phyloP scores from a whole-genome alignment of 345 rosid genomes.

The Gossypium australe region DNA sequence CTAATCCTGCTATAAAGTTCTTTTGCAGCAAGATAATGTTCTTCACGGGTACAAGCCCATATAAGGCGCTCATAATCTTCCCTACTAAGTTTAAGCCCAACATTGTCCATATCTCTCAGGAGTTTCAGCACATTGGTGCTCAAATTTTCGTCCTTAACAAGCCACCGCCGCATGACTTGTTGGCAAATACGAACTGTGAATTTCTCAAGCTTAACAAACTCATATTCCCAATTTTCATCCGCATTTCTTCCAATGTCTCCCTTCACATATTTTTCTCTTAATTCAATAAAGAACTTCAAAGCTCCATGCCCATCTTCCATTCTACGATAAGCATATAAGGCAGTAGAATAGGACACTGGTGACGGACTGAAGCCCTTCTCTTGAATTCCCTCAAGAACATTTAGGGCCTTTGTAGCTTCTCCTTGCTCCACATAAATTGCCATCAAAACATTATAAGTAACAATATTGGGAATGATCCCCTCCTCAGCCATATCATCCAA shows the following conservation, averaged over 20 bases:
- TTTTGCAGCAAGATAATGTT: constrained; percentile 61
- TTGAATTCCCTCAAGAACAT: constrained; percentile 53
- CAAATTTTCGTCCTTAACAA: constrained; percentile 46
- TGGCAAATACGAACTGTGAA: constrained; percentile 64
- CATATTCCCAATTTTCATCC: constrained; percentile 52
- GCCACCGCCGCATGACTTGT: constrained; percentile 86
- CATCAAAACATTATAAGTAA: constrained; percentile 80
- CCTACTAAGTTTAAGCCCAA: constrained; percentile 42
- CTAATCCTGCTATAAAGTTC: constrained; percentile 70
- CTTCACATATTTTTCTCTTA: constrained; percentile 49
- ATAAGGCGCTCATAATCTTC: constrained; percentile 74
- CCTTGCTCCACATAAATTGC: constrained; percentile 56
- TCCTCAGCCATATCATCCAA: constrained; percentile 59
- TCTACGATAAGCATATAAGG: constrained; percentile 65
- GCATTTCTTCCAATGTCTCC: constrained; percentile 46
- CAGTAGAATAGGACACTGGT: constrained; percentile 71
- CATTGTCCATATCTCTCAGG: constrained; percentile 60
- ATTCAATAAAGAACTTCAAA: constrained; percentile 55
- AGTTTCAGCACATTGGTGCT: constrained; percentile 58
- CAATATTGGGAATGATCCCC: constrained; percentile 59
- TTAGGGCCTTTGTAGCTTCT: constrained; percentile 49
- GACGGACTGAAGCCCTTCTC: constrained; percentile 58
- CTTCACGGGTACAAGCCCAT: constrained; percentile 91
- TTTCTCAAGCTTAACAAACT: constrained; percentile 60
- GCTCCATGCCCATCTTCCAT: constrained; percentile 85